A percentile compares a stretch with the other conserved stretches of the same genome.
phyloP scores from a whole-genome alignment of 1,284 basidiomycete genomes.

The Mycena citricolor region DNA sequence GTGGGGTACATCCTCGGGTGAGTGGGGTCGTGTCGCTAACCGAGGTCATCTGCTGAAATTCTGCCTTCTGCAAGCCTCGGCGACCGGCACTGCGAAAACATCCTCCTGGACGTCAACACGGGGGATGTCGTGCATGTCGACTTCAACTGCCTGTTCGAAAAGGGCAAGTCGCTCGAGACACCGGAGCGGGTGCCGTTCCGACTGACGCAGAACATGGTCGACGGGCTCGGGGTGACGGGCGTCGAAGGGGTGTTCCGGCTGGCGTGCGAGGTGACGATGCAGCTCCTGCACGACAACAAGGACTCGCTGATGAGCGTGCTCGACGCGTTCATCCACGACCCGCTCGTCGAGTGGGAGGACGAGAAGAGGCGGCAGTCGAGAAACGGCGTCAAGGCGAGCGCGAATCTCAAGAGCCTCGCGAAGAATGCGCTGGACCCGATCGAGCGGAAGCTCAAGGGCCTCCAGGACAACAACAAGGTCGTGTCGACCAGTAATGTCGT shows the following conservation, averaged over 20 bases:
- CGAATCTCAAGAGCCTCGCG: conserved; percentile 64
- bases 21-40: conserved; percentile 5
- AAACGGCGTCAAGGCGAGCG: conserved; percentile 46
- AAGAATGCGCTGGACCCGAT: conserved; percentile 79
- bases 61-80: conserved; percentile 67
- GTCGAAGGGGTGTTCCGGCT: conserved; percentile 94
- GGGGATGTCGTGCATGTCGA: conserved; percentile 98
- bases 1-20: conserved; percentile 97
- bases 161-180: conserved; percentile 88
- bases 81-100: conserved; percentile 97
- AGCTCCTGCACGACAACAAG: conserved; percentile 86
- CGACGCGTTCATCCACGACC: conserved; percentile 98
- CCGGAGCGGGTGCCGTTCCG: conserved; percentile 96
- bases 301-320: conserved; percentile 96
- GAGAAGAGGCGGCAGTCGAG: conserved; percentile 58
- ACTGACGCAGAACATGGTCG: conserved; percentile 92
- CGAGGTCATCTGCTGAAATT: conserved; percentile 30
- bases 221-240: conserved; percentile 92
- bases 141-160: conserved; percentile 98
- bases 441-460: conserved; percentile 80
- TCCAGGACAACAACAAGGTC: conserved; percentile 64
- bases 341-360: conserved; percentile 94
- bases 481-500: conserved; percentile 85
- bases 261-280: conserved; percentile 90
- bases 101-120: conserved; percentile 85